Evolutionary conservation across 2,329 filamentous ascomycete species (phyloP), one percentile per base, ranked within the genome.

Genomic region (Gaeumannomyces tritici): DNA sequence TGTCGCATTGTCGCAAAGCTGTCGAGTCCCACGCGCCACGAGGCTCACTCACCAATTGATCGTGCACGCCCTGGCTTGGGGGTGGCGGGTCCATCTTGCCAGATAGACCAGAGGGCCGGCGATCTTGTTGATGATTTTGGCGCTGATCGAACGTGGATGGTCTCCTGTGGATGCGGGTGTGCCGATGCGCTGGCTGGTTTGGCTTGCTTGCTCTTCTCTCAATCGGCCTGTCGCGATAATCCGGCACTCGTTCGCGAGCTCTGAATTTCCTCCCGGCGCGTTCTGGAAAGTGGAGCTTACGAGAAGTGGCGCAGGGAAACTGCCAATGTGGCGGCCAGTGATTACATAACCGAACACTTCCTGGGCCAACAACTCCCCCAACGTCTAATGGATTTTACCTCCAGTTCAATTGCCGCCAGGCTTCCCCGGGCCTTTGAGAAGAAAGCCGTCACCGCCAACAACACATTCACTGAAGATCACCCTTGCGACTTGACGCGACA

Each of bases 51-150:
- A 61, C 60, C 47, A 61, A 26, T 31, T 54, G 60, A 29, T 61
- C 60, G 18, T 47, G 47, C 28, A 61, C 60, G 35, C 60, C 60
- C 42, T 61, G 60, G 54, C 60, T 61, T n/a, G 60, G 59, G 60
- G 42, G 42, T 61, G 54, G 60, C 28, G 35, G 28, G 33, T 61
- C 55, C 60, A 61, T 61, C 60, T 55, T 61, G 51, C 24, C 21
- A 26, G 60, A 42, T 27, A 56, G 42, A 51, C 42, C 42, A 51
- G 42, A 51, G 42, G 42, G 21, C 42, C 6, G 42, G 42, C 42
- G 21, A 51, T 11, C 42, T 21, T 6, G 24, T 51, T 51, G 42
- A 24, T n/a, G 18, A 24, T 51, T 8, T n/a, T 9, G n/a, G 4
- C 1, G 42, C 11, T 21, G 18, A 18, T n/a, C 11, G 21, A 51